phyloP scores from a whole-genome alignment of 2,329 filamentous ascomycete species.

The Chaetoscypha palmicola region DNA sequence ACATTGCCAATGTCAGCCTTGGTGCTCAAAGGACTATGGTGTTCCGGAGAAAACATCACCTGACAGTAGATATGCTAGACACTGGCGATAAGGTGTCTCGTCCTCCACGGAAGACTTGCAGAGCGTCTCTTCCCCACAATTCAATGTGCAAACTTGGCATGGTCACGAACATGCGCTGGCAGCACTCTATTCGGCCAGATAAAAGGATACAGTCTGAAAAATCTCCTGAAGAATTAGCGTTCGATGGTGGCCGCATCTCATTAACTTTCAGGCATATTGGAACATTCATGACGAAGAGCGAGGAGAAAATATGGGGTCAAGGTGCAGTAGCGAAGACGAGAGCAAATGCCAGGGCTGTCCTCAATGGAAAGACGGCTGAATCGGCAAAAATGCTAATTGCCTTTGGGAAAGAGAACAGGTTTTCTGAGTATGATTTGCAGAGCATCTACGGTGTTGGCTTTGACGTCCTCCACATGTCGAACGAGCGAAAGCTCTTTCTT shows the following conservation, averaged over 20 bases:
- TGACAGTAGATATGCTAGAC: constrained; percentile 30
- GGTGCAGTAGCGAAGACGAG: constrained; percentile 67
- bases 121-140: constrained; percentile 75
- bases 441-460: constrained; percentile 71
- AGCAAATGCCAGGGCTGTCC: constrained; percentile 51
- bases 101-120: constrained; percentile 36
- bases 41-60: constrained; percentile 64
- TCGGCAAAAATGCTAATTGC: constrained; percentile 65
- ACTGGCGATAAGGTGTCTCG: constrained; percentile 18
- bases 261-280: constrained; percentile 86
- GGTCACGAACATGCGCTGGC: constrained; percentile 75
- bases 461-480: constrained; percentile 65
- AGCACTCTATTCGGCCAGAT: constrained; percentile 88
- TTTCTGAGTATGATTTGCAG: constrained; percentile 66
- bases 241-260: constrained; percentile 72
- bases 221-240: constrained; percentile 61
- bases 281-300: constrained; percentile 67
- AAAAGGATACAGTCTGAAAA: constrained; percentile 66
- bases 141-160: constrained; percentile 80
- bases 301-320: constrained; percentile 78
- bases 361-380: constrained; percentile 62
- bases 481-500: constrained; percentile 37
- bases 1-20: constrained; percentile 89
- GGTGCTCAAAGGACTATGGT: constrained; percentile 88
- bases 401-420: constrained; percentile 81